Conservation (phyloP, 371 early-diverging fungal species). For the Mucor velutinosus region DNA sequence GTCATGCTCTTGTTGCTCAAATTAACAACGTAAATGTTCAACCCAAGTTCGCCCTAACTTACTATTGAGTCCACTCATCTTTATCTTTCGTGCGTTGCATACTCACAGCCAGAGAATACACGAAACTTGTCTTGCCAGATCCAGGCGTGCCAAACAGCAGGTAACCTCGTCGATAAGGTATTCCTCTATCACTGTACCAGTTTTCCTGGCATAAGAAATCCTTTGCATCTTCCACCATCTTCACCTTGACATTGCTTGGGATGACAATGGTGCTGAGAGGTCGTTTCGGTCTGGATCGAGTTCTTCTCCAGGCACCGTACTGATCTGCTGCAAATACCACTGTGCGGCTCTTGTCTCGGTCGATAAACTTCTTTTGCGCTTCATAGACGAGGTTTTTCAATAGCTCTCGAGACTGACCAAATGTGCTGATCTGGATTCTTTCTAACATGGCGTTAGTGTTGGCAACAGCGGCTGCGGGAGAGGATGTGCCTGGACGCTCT, state of each 20-base stretch:
- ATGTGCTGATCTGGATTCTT: constrained; percentile 60
- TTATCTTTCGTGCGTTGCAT: not conserved
- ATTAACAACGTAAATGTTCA: constrained; percentile 94
- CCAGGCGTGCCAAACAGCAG: constrained; percentile 72
- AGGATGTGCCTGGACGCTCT: constrained; percentile 43
- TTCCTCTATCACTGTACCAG: constrained; percentile 91
- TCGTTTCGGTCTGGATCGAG: constrained; percentile 56
- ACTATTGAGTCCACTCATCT: not conserved
- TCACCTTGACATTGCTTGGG: constrained; percentile 57
- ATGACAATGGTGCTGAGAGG: constrained; percentile 70
- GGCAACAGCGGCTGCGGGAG: constrained; percentile 39
- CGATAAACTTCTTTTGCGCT: constrained; percentile 57
- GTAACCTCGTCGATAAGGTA: constrained; percentile 91
- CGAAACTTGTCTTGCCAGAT: constrained; percentile 92
- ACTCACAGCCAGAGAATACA: constrained; percentile 86
- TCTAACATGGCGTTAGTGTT: constrained; percentile 48
- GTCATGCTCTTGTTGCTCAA: constrained; percentile 87
- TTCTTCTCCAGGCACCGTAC: constrained; percentile 67
- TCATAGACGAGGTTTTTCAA: constrained; percentile 59
- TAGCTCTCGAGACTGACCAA: constrained; percentile 57
- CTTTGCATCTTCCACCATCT: constrained; percentile 76
- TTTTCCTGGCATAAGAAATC: constrained; percentile 75
- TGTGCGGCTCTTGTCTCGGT: constrained; percentile 62
- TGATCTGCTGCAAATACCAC: constrained; percentile 70
- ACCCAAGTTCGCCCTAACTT: constrained; percentile 76